These are phyloP conservation scores for Clarkia xantiana DNA, from an alignment of 345 rosid species.

Conservation along the genomic window DNA sequence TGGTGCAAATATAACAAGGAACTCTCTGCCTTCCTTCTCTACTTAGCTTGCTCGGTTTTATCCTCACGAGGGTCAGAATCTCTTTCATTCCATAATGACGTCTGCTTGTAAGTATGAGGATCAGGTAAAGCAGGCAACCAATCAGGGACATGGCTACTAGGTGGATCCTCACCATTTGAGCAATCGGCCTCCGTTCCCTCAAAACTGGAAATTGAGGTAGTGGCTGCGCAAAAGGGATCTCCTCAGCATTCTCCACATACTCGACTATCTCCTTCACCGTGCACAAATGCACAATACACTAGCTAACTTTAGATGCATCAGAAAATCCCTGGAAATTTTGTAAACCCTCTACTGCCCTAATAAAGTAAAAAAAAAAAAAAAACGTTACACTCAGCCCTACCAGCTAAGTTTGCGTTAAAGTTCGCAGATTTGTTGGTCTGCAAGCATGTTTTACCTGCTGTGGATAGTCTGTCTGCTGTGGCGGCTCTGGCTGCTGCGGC, in stretches of 20 bases:
- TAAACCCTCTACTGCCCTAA: constrained; percentile 56
- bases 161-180: constrained; percentile 56
- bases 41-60: constrained; percentile 78
- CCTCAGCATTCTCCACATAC: constrained; percentile 39
- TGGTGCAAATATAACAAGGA: constrained; percentile 80
- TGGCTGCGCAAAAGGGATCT: constrained; percentile 54
- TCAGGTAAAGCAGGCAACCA: constrained; percentile 98
- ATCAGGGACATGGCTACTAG: constrained; percentile 67
- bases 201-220: constrained; percentile 52
- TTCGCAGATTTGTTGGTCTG: constrained; percentile 37
- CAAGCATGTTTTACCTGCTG: too few species aligned
- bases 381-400: constrained; percentile 68
- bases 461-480: too few species aligned
- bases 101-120: constrained; percentile 66
- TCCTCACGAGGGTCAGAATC: constrained; percentile 56
- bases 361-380: constrained; percentile 70
- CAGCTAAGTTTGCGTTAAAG: constrained; percentile 53
- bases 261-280: constrained; percentile 33
- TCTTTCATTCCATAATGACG: constrained; percentile 85
- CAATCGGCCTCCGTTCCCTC: constrained; percentile 33
- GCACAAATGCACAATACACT: constrained; percentile 32
- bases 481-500: too few species aligned
- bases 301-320: constrained; percentile 18
- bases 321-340: constrained; percentile 18
- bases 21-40: constrained; percentile 79